Conservation (phyloP, 1,284 basidiomycete species). For the Tylopilus orsonianus region DNA sequence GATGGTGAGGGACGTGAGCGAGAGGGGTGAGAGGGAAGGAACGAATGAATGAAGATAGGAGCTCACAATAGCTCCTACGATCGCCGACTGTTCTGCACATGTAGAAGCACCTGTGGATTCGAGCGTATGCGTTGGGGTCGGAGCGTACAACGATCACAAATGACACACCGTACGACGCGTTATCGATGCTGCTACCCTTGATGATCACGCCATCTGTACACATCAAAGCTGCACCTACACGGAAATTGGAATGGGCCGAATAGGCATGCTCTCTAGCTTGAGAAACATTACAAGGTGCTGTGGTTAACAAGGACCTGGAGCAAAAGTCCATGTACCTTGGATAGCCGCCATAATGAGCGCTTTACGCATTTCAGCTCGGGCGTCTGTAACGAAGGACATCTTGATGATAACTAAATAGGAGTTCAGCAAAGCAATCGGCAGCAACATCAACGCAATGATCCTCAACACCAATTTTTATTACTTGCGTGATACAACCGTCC, state of each 20-base stretch:
- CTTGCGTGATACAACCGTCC: too few relatives aligned
- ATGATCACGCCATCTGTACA: constrained; percentile 69
- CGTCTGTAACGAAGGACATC: too few relatives aligned
- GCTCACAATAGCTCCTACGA: constrained; percentile 82
- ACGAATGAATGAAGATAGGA: too few relatives aligned
- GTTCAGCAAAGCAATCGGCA: too few relatives aligned
- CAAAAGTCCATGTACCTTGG: constrained; percentile 27
- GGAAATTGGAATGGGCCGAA: constrained; percentile 81
- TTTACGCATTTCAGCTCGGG: constrained; percentile 21
- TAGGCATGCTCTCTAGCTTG: constrained; percentile 62
- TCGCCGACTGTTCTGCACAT: constrained; percentile 85
- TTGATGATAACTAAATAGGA: too few relatives aligned
- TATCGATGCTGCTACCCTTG: constrained; percentile 87
- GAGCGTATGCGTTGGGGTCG: too few relatives aligned
- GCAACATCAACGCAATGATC: too few relatives aligned
- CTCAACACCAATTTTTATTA: too few relatives aligned
- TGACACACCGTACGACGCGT: constrained; percentile 78
- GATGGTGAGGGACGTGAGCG: neutral
- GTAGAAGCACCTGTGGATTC: constrained; percentile 65
- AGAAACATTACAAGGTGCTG: neutral
- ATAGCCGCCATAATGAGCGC: constrained; percentile 43
- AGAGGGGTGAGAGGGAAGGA: too few relatives aligned
- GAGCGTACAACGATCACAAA: too few relatives aligned
- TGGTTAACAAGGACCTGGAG: neutral
- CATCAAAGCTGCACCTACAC: constrained; percentile 84